Evolutionary conservation across 2,329 filamentous ascomycete genomes (phyloP).

Genomic region (Dendrostoma leiphaemia): DNA sequence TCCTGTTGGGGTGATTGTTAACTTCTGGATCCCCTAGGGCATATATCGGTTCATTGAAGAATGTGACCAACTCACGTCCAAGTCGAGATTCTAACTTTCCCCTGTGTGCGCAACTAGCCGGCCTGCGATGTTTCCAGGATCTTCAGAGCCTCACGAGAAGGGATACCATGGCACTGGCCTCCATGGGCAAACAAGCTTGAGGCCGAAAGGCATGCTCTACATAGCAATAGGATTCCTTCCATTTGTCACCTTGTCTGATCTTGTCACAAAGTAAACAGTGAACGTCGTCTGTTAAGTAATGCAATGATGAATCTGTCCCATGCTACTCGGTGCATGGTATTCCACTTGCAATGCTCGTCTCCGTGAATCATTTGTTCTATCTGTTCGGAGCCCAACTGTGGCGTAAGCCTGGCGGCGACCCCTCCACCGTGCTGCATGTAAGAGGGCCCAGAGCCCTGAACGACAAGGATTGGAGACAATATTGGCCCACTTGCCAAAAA

Average conservation of each 20-base stretch:
- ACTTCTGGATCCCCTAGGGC: constrained; percentile 28
- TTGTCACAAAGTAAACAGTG: too few relatives aligned
- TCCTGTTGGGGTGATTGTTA: neutral
- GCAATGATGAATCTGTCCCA: too few relatives aligned
- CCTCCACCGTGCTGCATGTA: neutral
- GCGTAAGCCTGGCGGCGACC: neutral
- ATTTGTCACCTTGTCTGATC: too few relatives aligned
- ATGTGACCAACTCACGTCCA: constrained; percentile 42
- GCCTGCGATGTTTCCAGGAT: neutral
- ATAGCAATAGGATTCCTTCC: constrained; percentile 7
- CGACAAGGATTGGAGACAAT: neutral
- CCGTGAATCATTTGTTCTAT: too few relatives aligned
- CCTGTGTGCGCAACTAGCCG: constrained; percentile 1
- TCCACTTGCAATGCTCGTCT: too few relatives aligned
- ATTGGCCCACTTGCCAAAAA: neutral
- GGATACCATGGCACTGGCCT: constrained; percentile 18
- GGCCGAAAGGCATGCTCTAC: too few relatives aligned
- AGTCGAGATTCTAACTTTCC: constrained; percentile 8
- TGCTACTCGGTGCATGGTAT: too few relatives aligned
- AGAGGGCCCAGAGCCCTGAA: neutral
- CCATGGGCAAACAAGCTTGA: constrained; percentile 4
- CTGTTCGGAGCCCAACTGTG: neutral
- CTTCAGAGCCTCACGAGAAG: neutral
- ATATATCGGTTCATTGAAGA: constrained; percentile 59
- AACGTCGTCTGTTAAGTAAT: too few relatives aligned